A percentile compares a stretch with the other conserved stretches of the same genome.
These are phyloP conservation scores for Nothopassalora personata DNA, from an alignment of 2,329 filamentous ascomycete genomes.

Conservation along the genomic window DNA sequence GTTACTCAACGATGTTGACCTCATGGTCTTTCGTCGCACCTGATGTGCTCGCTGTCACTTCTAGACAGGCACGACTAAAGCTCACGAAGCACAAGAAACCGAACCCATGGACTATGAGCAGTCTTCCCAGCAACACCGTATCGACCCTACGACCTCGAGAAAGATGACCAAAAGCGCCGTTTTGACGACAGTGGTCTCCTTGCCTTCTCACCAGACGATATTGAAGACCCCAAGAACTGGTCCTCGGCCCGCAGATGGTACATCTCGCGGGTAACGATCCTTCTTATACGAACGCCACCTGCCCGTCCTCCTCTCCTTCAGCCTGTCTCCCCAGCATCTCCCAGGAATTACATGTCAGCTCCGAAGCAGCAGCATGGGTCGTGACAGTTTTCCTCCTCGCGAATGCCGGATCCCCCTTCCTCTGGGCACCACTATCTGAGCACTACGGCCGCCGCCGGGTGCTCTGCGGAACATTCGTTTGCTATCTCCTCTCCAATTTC, in stretches of 20 bases:
- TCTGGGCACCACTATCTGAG: constrained; percentile 63
- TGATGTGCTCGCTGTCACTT: too few relatives aligned
- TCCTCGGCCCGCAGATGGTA: constrained; percentile 35
- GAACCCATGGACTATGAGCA: background rate
- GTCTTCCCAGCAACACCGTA: background rate
- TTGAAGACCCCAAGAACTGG: constrained; percentile 47
- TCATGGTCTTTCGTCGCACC: background rate
- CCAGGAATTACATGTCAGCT: constrained; percentile 44
- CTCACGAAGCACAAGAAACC: background rate
- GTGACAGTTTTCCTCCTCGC: constrained; percentile 30
- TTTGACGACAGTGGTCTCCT: constrained; percentile 47
- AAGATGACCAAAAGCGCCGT: constrained; percentile 9
- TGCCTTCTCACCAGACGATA: constrained; percentile 45
- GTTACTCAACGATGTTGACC: background rate
- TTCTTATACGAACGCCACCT: constrained; percentile 52
- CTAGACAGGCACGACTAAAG: background rate
- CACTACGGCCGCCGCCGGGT: constrained; percentile 55
- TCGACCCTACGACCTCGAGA: background rate
- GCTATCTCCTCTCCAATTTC: constrained; percentile 47
- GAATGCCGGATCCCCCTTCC: constrained; percentile 56
- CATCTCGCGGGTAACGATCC: constrained; percentile 39
- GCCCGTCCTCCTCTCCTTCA: constrained; percentile 44
- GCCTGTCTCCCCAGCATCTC: constrained; percentile 38
- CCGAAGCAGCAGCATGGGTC: constrained; percentile 35
- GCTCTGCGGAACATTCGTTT: constrained; percentile 41